Evolutionary conservation across 2,329 filamentous ascomycete species (phyloP), one percentile per base, ranked within the genome.

Genomic region (Fusarium tricinctum): DNA sequence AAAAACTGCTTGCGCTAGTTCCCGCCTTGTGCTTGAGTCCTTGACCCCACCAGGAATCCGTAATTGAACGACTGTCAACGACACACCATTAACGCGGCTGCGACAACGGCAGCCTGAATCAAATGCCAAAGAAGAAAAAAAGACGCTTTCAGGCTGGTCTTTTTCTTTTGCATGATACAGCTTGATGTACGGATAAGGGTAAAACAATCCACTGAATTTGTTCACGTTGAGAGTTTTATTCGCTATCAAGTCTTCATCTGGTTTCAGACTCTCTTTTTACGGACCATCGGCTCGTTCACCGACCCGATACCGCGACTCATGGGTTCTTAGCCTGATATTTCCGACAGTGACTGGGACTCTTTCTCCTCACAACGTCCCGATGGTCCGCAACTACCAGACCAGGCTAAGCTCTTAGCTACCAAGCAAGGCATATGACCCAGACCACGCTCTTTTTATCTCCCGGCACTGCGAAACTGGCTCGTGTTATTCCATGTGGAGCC

Each of bases 1-100:
- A 69, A 64, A 64, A 66, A 43, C 50, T 51, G 56, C 57, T 45
- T 71, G 63, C 70, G 49, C 68, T 78, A 78, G 77, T 60, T 77
- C 76, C 76, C 75, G 76, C 58, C 53, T 66, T 52, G 63, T 50
- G 63, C 35, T 66, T 54, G 23, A 23, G 61, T 50, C 62, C 33
- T 33, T 19, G 28, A 58, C 61, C 56, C 61, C 48, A 60, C 58
- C 58, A 68, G 68, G 35, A 19, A 38, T 38, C 58, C 58, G 62
- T 63, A 58, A 70, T 69, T 73, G 70, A 65, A 58, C 53, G 52
- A 52, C 45, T 66, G 74, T 71, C 68, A 72, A 76, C 75, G 56
- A 76, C 75, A 72, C 71, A 68, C 72, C 66, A 72, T 62, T 48
- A 59, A 65, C 68, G 63, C 65, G 71, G 72, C 71, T 73, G 62